Base-by-base conservation (phyloP, 2,329 filamentous ascomycete species). In the Aureobasidium musti region DNA sequence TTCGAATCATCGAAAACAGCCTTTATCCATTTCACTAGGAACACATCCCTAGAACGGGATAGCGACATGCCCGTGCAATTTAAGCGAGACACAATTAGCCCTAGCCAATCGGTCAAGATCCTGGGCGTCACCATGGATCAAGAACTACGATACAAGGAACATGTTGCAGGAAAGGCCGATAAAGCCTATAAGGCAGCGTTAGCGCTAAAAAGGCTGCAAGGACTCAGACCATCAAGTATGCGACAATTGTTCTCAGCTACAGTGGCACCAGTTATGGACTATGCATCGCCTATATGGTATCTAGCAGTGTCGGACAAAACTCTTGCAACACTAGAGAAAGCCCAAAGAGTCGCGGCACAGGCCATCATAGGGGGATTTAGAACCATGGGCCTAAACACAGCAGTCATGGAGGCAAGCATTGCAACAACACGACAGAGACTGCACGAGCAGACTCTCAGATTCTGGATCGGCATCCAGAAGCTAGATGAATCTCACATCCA, bases 1-100 rank as follows among this genome's bases (percentile, higher is more conserved):
- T 78, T 77, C 68, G 69, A 76, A 63, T 71, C 71, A 14, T 70
- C 73, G 14, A 77, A 77, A 71, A 78, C 72, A 65, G 69, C 69
- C 14, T 72, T 76, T 37, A 75, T 77, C 70, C 70, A 77, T 69
- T 75, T 78, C 65, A 73, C 74, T 5, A 50, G 72, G 37, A 73
- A 60, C 17, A 54, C 7, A 8, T 14, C 6, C 6, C 4, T 26
- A n/a, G 1, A 26, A 5, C n/a, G 54, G 13, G 54, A 59, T 14
- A 45, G 26, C 35, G 23, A 19, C n/a, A 45, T 41, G 35, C 54
- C 54, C 1, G 35, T 59, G 13, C n/a, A 13, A 10, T 43, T 41
- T 17, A 43, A 59, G n/a, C 14, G 6, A 26, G 21, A 43, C 35
- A 2, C 1, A 5, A 43, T 43, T 17, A 1, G 26, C 4, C 54